Conservation (phyloP, 2,329 filamentous ascomycete genomes). For the Escovopsis sp. region DNA sequence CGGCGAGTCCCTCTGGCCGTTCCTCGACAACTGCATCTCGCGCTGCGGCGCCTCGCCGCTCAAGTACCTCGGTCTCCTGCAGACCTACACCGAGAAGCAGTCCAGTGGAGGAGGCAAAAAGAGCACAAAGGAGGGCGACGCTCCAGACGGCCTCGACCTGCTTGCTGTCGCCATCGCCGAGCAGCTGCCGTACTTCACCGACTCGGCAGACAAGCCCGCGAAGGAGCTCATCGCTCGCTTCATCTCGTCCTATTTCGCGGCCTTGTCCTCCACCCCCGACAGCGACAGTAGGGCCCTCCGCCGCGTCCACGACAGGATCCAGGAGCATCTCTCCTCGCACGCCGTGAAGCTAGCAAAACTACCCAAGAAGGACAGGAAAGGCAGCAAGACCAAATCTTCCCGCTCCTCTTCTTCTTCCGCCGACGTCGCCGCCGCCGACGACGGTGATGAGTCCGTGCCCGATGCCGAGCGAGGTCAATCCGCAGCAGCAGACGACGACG, state of each 20-base stretch:
- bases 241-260: conserved; percentile 40
- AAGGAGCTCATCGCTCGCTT: conserved; percentile 38
- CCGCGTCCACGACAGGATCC: conserved; percentile 16
- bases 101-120: conserved; percentile 10
- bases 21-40: conserved; percentile 69
- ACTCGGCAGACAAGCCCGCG: conserved; percentile 28
- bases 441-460: no score
- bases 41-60: conserved; percentile 62
- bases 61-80: conserved; percentile 63
- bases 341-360: conserved; percentile 11
- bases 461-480: conserved; percentile 5
- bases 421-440: no score
- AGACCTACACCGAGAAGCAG: conserved; percentile 24
- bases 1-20: conserved; percentile 37
- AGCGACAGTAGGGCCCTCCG: conserved; percentile 21
- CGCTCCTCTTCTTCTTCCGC: no score
- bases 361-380: conserved; percentile 3
- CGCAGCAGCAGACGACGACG: conserved; percentile 1
- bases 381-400: conserved; percentile 5
- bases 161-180: conserved; percentile 57
- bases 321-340: conserved; percentile 14
- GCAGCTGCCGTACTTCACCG: conserved; percentile 57
- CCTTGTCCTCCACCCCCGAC: conserved; percentile 28
- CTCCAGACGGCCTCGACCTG: conserved; percentile 33
- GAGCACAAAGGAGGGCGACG: conserved; percentile 6